Evolutionary conservation across 1,139 yeast genomes (phyloP), one percentile per base, ranked within the genome.

Genomic region (Pichia sp.): DNA sequence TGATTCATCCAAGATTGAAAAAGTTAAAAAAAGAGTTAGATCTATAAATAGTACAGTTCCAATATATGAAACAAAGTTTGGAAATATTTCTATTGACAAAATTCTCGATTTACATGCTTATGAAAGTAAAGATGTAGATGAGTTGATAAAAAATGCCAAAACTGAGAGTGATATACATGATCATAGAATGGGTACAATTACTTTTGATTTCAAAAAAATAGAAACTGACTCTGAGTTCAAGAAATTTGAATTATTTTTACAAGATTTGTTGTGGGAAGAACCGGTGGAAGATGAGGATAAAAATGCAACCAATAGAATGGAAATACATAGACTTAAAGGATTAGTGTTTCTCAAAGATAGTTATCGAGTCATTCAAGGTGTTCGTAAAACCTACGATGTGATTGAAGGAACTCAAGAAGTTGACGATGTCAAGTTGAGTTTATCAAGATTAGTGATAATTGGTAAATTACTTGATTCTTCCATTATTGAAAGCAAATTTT

Each of bases 341-440:
- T 61, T 85, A 7, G 51, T 86, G 15, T 72, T 79, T 3, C 57
- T 59, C 6, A 54, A 50, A 2, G 58, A 58, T 3, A 46, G 45
- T 2, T 77, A 72, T n/a, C 67, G 73, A 46, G 88, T 91, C 2
- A 64, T 91, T n/a, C 98, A 91, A 58, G 97, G 95, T 5, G 98
- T 91, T 0, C 68, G 97, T 46, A 94, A 86, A 45, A 85, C 95
- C 0, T 91, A 86, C 60, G 98, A 91, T 48, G 68, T 86, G 1
- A 71, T 82, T 5, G 77, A 74, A 14, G 74, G 74, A 1, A 75
- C 71, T 0, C 50, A 50, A 12, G 55, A 53, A 5, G 54, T 67
- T 6, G 60, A 44, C 1, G 57, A 65, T 17, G 25, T 53, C 15
- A 69, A 69, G 6, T 48, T 61, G 14, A 42, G 54, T 5, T 50